Evolutionary conservation across 2,329 filamentous ascomycete genomes (phyloP), one percentile per base, ranked within the genome.

Genomic region (Apiospora malaysiana): DNA sequence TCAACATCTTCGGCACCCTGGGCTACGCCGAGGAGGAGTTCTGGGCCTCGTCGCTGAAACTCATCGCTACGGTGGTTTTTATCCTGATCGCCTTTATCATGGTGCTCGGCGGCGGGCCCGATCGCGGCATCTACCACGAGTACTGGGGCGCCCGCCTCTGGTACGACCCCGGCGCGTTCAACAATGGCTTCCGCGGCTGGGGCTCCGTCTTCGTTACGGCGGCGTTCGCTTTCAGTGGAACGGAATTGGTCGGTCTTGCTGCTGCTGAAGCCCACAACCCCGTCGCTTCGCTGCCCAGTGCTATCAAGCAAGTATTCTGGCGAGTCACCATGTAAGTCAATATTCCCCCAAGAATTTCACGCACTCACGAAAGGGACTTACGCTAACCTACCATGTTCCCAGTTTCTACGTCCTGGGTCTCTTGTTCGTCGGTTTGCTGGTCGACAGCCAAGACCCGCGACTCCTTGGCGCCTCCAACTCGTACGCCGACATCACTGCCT

Each of bases 281-380:
- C 0, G 86, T 89, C 70, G 91, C 93, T 77, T 89, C 91, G 0
- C 86, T 97, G 1, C 94, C 94, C 0, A 91, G 90, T 1, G 94
- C 94, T 6, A 91, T 95, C 76, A 97, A 96, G 83, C 94, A 97
- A 78, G 93, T 88, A 43, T 88, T 88, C 71, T 88, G 86, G 86
- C 85, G 87, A 74, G 88, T 88, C 72, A 87, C 84, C 0, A 77
- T 88, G 72, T 80, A 73, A 75, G 78, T 73, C 12, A 16, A 14
- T 10, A 5, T 10, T 14, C n/a, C 18, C 63, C 23, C 10, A 21
- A 14, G 9, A 12, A 12, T 9, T 42, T 32, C 10, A 32, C 45
- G 2, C n/a, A 49, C 2, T 9, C 12, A 14, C 32, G 3, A 42
- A 9, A 7, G 27, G 10, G 18, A 16, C 14, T 16, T 43, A 9